Evolutionary conservation across 352 stramenopile genomes (phyloP).

Genomic region (Phytophthora pini): DNA sequence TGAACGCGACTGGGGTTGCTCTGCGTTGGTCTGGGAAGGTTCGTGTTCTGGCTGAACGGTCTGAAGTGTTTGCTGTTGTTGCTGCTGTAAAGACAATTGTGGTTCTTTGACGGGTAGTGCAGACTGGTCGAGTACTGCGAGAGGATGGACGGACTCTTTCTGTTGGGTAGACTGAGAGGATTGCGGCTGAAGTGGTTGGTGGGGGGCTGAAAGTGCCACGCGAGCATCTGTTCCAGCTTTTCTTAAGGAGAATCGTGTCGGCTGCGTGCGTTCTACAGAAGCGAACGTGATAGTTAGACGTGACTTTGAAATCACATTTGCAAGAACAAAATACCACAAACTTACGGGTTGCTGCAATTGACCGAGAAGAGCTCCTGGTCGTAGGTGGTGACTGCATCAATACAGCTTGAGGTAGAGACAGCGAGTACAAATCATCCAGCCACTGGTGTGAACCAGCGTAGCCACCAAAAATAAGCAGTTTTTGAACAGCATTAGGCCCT

Average conservation of each 20-base stretch:
- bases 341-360: conserved; percentile 33
- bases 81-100: conserved; percentile 10
- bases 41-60: conserved; percentile 16
- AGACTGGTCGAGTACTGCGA: conserved; percentile 1
- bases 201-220: conserved; percentile 36
- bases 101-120: neutral
- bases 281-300: conserved; percentile 14
- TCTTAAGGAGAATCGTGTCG: conserved; percentile 11
- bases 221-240: conserved; percentile 10
- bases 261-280: conserved; percentile 22
- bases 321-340: conserved; percentile 1
- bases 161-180: conserved; percentile 12
- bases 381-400: conserved; percentile 24
- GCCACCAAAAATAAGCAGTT: conserved; percentile 69
- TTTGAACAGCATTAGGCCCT: conserved; percentile 32
- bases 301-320: neutral
- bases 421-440: conserved; percentile 70
- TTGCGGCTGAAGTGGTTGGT: conserved; percentile 24
- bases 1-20: conserved; percentile 13
- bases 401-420: conserved; percentile 38
- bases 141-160: conserved; percentile 15
- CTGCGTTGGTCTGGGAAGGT: neutral
- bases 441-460: conserved; percentile 66
- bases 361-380: conserved; percentile 22
- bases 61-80: conserved; percentile 7